Conservation (phyloP, 345 rosid genomes). For the Linum tenue region DNA sequence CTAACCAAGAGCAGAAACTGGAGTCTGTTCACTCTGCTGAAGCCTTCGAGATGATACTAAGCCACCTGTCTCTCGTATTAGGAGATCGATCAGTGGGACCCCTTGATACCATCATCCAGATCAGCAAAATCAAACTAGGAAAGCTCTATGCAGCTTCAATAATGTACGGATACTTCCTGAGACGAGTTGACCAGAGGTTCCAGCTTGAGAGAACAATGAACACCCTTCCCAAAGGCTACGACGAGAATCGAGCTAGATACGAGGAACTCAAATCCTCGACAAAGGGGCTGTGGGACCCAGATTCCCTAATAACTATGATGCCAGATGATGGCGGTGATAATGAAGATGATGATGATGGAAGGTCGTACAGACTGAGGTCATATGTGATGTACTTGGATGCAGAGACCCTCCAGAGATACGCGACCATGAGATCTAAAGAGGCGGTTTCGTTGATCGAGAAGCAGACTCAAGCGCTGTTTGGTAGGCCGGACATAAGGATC, state of each 20-base stretch:
- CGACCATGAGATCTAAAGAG: constrained; percentile 82
- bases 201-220: constrained; percentile 87
- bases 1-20: constrained; percentile 76
- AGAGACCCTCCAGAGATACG: constrained; percentile 86
- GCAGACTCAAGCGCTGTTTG: constrained; percentile 89
- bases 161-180: constrained; percentile 83
- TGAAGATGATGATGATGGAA: constrained; percentile 27
- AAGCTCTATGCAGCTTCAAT: constrained; percentile 86
- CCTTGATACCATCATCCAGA: constrained; percentile 54
- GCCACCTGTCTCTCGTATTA: constrained; percentile 66
- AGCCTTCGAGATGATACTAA: constrained; percentile 89
- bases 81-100: constrained; percentile 67
- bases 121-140: constrained; percentile 82
- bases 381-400: constrained; percentile 79
- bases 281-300: constrained; percentile 62
- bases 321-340: constrained; percentile 33
- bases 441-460: constrained; percentile 72
- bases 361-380: constrained; percentile 49
- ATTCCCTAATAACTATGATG: constrained; percentile 49
- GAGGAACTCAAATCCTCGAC: constrained; percentile 35
- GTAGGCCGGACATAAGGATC: constrained; percentile 66
- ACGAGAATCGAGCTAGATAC: constrained; percentile 28
- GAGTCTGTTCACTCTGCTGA: constrained; percentile 84
- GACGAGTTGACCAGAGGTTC: constrained; percentile 81
- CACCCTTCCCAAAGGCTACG: constrained; percentile 55